Evolutionary conservation across 2,329 filamentous ascomycete genomes (phyloP).

Genomic region (Dothidotthia symphoricarpi): DNA sequence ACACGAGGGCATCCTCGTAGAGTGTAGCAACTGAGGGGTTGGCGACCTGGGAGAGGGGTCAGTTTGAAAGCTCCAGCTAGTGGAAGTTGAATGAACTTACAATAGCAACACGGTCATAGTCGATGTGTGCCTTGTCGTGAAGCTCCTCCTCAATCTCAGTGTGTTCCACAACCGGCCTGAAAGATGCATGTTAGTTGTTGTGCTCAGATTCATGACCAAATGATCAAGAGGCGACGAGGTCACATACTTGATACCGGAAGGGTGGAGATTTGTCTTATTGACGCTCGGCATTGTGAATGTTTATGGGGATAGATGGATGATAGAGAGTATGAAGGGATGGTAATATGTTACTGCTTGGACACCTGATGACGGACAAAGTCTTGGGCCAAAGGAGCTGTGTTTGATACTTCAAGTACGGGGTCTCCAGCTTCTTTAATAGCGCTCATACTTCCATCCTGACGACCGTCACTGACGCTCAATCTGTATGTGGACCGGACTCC

Average conservation of each 20-base stretch:
- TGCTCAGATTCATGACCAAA: not conserved
- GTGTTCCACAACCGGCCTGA: conserved; percentile 79
- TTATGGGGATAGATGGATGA: conserved; percentile 25
- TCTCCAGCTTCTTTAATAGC: conserved; percentile 39
- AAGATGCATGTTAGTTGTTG: conserved; percentile 17
- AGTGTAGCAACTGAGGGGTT: conserved; percentile 94
- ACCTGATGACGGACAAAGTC: conserved; percentile 60
- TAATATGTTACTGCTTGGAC: conserved; percentile 57
- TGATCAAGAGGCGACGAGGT: conserved; percentile 6
- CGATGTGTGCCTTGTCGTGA: conserved; percentile 96
- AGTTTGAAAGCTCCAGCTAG: conserved; percentile 4
- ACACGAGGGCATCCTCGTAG: conserved; percentile 98
- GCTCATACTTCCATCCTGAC: conserved; percentile 31
- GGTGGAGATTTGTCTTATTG: conserved; percentile 92
- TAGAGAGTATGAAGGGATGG: conserved; percentile 60
- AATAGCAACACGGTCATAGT: conserved; percentile 98
- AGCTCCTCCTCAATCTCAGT: conserved; percentile 98
- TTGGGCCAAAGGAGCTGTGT: conserved; percentile 50
- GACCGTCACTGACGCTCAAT: conserved; percentile 23
- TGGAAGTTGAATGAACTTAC: conserved; percentile 54
- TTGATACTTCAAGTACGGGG: conserved; percentile 40
- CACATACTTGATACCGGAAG: conserved; percentile 82
- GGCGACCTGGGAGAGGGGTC: conserved; percentile 56
- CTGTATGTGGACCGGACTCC: conserved; percentile 24
- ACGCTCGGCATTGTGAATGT: conserved; percentile 55